Conservation (phyloP, 2,329 filamentous ascomycete species). For the Beauveria sp. region DNA sequence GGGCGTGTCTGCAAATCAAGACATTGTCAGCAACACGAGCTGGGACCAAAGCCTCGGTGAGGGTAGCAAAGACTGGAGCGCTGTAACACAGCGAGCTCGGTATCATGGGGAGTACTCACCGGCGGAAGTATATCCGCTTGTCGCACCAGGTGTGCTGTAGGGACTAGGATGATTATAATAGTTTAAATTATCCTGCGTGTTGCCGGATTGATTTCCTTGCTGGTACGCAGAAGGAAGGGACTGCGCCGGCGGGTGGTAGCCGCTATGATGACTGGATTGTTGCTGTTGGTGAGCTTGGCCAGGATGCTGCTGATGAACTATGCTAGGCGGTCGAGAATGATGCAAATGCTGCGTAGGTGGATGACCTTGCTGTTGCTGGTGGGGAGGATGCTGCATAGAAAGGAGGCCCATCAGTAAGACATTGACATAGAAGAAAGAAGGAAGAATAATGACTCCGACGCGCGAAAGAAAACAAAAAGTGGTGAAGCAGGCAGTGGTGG, state of each 20-base stretch:
- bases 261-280: slow-evolving; percentile 47
- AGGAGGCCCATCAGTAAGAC: slow-evolving; percentile 51
- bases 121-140: slow-evolving; percentile 79
- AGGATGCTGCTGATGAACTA: slow-evolving; percentile 67
- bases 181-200: slow-evolving; percentile 57
- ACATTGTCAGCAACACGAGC: slow-evolving; percentile 3
- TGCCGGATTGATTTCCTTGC: slow-evolving; percentile 53
- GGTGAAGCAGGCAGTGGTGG: slow-evolving; percentile 33
- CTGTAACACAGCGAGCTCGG: background rate
- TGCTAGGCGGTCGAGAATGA: slow-evolving; percentile 63
- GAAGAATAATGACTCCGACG: slow-evolving; percentile 13
- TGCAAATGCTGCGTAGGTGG: slow-evolving; percentile 59
- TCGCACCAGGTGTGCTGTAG: slow-evolving; percentile 75
- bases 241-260: slow-evolving; percentile 58
- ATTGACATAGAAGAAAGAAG: slow-evolving; percentile 20
- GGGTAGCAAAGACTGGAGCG: background rate
- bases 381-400: slow-evolving; percentile 68
- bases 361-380: slow-evolving; percentile 61
- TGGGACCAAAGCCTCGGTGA: background rate
- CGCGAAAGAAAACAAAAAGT: slow-evolving; percentile 31
- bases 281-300: slow-evolving; percentile 55
- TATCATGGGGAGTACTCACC: slow-evolving; percentile 48
- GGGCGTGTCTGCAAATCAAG: slow-evolving; percentile 40
- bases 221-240: slow-evolving; percentile 61
- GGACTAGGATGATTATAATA: slow-evolving; percentile 75